Evolutionary conservation across 1,284 basidiomycete species (phyloP).

Genomic region (Puccinia triticina): DNA sequence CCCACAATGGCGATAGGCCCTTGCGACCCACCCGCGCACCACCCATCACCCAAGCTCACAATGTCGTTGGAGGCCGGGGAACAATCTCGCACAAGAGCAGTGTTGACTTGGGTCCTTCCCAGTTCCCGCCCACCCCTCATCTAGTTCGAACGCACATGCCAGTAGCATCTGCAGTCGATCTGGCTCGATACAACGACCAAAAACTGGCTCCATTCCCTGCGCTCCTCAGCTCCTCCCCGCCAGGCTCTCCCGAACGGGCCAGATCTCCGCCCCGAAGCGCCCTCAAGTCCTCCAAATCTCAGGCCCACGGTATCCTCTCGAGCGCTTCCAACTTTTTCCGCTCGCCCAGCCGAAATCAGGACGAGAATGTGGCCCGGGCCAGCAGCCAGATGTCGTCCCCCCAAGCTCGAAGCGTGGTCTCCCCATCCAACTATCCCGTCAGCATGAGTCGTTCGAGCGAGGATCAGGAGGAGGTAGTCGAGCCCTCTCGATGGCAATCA

Average conservation of each 20-base stretch:
- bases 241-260: constrained; percentile 27
- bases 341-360: constrained; percentile 22
- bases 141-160: constrained; percentile 68
- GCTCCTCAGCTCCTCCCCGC: constrained; percentile 19
- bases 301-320: constrained; percentile 29
- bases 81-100: constrained; percentile 5
- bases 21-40: constrained; percentile 15
- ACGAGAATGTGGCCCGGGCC: not conserved
- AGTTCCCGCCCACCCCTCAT: constrained; percentile 65
- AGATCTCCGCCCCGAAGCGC: constrained; percentile 5
- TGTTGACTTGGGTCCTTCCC: constrained; percentile 63
- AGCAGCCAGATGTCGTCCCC: not conserved
- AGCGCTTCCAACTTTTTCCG: constrained; percentile 48
- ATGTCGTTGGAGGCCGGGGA: not conserved
- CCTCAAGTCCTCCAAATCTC: constrained; percentile 24
- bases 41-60: constrained; percentile 35
- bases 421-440: not conserved
- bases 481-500: constrained; percentile 31
- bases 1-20: constrained; percentile 16
- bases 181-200: constrained; percentile 70
- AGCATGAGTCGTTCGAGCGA: constrained; percentile 1
- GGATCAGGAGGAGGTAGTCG: constrained; percentile 31
- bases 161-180: constrained; percentile 68
- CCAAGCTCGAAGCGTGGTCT: not conserved
- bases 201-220: constrained; percentile 86